These are phyloP conservation scores for Torulaspora franciscae DNA, from an alignment of 805 yeast genomes.

Conservation along the genomic window DNA sequence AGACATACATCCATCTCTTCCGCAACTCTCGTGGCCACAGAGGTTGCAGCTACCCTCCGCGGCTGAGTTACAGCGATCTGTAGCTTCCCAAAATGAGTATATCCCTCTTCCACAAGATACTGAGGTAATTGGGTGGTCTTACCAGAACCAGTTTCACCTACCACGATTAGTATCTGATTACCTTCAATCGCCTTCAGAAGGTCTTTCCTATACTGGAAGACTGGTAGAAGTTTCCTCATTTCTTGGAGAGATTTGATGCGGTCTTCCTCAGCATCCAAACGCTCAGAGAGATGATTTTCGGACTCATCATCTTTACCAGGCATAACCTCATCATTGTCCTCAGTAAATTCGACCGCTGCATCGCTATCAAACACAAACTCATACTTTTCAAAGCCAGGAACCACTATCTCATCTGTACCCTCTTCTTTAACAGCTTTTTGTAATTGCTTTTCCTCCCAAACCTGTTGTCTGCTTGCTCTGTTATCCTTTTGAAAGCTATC, in stretches of 20 bases:
- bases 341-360: constrained; percentile 53
- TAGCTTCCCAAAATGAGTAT: constrained; percentile 49
- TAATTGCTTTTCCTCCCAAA: constrained; percentile 36
- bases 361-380: constrained; percentile 73
- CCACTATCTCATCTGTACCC: constrained; percentile 26
- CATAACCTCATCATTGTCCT: constrained; percentile 36
- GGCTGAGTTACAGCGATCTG: constrained; percentile 90
- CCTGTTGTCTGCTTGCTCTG: constrained; percentile 32
- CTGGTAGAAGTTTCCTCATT: constrained; percentile 68
- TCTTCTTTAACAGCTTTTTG: constrained; percentile 23
- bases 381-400: constrained; percentile 41
- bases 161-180: constrained; percentile 67
- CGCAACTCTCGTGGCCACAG: constrained; percentile 87
- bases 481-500: constrained; percentile 14
- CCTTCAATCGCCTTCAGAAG: constrained; percentile 55
- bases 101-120: constrained; percentile 78
- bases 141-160: constrained; percentile 91
- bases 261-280: constrained; percentile 28
- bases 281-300: constrained; percentile 20
- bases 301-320: constrained; percentile 33
- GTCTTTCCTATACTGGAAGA: constrained; percentile 55
- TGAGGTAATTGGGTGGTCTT: constrained; percentile 93
- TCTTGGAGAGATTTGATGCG: constrained; percentile 39
- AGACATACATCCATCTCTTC: constrained; percentile 76
- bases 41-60: constrained; percentile 89